Evolutionary conservation across 1,284 basidiomycete species (phyloP).

Genomic region (Moesziomyces globuligerus): DNA sequence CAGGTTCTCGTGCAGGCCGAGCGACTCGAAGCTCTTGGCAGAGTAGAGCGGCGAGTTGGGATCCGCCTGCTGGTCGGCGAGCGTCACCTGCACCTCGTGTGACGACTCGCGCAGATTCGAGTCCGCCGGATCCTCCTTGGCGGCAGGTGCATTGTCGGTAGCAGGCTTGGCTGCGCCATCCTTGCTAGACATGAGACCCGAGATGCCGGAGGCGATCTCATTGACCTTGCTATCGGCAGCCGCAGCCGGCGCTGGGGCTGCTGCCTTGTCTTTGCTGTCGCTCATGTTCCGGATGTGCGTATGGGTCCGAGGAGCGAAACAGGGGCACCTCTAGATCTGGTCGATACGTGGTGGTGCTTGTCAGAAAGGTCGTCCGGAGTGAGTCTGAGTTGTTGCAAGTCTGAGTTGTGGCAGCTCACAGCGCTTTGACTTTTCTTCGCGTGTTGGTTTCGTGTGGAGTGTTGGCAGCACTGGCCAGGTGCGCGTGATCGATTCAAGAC

Average conservation of each 20-base stretch:
- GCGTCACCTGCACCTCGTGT: slow-evolving; percentile 79
- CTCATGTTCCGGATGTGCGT: slow-evolving; percentile 17
- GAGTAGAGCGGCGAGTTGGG: slow-evolving; percentile 95
- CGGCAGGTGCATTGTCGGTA: slow-evolving; percentile 1
- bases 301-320: not conserved
- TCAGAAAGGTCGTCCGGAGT: too few species aligned
- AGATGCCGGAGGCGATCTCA: slow-evolving; percentile 51
- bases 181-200: slow-evolving; percentile 47
- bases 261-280: slow-evolving; percentile 32
- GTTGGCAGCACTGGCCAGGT: not conserved
- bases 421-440: slow-evolving; percentile 23
- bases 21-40: slow-evolving; percentile 87
- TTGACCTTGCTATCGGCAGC: slow-evolving; percentile 43
- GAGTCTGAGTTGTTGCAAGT: not conserved
- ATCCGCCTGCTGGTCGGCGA: slow-evolving; percentile 96
- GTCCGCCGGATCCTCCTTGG: slow-evolving; percentile 16
- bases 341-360: slow-evolving; percentile 7
- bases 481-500: slow-evolving; percentile 24
- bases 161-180: slow-evolving; percentile 9
- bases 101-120: slow-evolving; percentile 54
- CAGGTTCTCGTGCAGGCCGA: slow-evolving; percentile 76
- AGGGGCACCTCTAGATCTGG: too few species aligned
- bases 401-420: too few species aligned
- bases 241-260: slow-evolving; percentile 14
- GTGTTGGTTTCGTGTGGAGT: slow-evolving; percentile 36